Percentiles rank a stretch among this genome's conserved stretches.
Evolutionary conservation across 768 basidiomycete species (phyloP).

Genomic region (Agaricus bisporus): DNA sequence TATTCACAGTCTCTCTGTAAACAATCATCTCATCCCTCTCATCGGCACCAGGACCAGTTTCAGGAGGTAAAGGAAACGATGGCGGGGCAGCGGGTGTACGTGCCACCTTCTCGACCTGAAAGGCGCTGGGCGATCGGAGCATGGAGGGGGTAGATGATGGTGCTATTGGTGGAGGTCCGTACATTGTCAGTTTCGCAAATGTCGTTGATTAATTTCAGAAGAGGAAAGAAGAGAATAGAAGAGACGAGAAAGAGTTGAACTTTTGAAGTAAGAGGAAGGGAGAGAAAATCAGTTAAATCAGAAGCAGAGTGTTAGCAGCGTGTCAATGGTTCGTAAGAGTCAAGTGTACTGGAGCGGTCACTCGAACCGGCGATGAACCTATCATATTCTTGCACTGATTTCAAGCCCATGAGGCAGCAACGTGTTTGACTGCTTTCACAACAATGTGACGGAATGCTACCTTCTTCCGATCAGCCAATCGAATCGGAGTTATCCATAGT

Average conservation of each 20-base stretch:
- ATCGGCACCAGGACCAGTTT: constrained; percentile 18
- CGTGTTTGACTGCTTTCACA: too few relatives aligned
- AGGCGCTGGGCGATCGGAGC: constrained; percentile 37
- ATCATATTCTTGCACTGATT: too few relatives aligned
- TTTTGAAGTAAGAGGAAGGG: background rate
- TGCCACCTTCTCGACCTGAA: constrained; percentile 58
- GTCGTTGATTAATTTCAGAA: background rate
- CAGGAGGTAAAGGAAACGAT: constrained; percentile 23
- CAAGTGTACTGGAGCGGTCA: background rate
- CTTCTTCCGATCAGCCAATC: too few relatives aligned
- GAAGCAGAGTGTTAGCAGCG: background rate
- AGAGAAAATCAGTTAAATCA: background rate
- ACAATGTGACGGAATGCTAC: too few relatives aligned
- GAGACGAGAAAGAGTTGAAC: too few relatives aligned
- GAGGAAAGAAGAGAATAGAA: too few relatives aligned
- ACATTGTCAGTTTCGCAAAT: constrained; percentile 2
- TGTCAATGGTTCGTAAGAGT: too few relatives aligned
- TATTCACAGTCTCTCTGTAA: constrained; percentile 48
- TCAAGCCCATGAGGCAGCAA: too few relatives aligned
- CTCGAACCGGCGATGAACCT: too few relatives aligned
- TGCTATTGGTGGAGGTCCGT: constrained; percentile 10
- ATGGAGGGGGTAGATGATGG: constrained; percentile 4
- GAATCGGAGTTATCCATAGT: too few relatives aligned
- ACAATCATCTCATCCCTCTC: constrained; percentile 43
- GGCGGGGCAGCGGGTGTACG: constrained; percentile 29